These are phyloP conservation scores for Botrytis squamosa DNA, from an alignment of 2,329 filamentous ascomycete genomes.

Conservation along the genomic window DNA sequence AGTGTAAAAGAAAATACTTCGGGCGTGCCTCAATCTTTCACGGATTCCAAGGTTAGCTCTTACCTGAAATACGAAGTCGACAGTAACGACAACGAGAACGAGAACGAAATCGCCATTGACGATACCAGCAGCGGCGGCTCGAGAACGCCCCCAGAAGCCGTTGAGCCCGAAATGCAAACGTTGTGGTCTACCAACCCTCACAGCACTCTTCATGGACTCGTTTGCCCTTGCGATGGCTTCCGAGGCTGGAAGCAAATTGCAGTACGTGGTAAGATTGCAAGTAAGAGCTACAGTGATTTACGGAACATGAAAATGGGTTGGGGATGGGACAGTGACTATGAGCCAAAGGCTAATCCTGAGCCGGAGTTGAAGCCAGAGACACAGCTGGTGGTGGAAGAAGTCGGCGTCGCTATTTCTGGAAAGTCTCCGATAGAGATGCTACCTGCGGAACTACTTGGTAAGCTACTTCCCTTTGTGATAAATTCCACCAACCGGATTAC, in stretches of 20 bases:
- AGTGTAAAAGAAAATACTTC: slow-evolving; percentile 36
- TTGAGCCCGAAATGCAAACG: slow-evolving; percentile 16
- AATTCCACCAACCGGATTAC: slow-evolving; percentile 5
- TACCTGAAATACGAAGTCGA: slow-evolving; percentile 41
- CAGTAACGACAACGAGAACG: slow-evolving; percentile 41
- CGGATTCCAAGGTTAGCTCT: slow-evolving; percentile 58
- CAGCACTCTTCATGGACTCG: slow-evolving; percentile 57
- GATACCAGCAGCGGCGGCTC: slow-evolving; percentile 33
- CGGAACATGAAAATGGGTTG: slow-evolving; percentile 56
- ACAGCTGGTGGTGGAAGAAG: slow-evolving; percentile 17
- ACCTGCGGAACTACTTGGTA: slow-evolving; percentile 70
- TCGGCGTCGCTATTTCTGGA: slow-evolving; percentile 43
- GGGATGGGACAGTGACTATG: slow-evolving; percentile 42
- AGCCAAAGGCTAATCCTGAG: background rate
- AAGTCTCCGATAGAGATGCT: slow-evolving; percentile 63
- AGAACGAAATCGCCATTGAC: slow-evolving; percentile 49
- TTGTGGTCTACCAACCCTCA: slow-evolving; percentile 45
- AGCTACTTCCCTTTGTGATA: slow-evolving; percentile 39
- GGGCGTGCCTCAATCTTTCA: slow-evolving; percentile 60
- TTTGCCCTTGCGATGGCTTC: slow-evolving; percentile 57
- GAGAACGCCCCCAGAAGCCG: slow-evolving; percentile 33
- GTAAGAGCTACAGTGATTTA: slow-evolving; percentile 61
- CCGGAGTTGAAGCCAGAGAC: slow-evolving; percentile 6
- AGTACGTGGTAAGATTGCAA: slow-evolving; percentile 54
- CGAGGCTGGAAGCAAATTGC: slow-evolving; percentile 63